phyloP scores from a whole-genome alignment of 768 basidiomycete species.

The Kwoniella europaea region DNA sequence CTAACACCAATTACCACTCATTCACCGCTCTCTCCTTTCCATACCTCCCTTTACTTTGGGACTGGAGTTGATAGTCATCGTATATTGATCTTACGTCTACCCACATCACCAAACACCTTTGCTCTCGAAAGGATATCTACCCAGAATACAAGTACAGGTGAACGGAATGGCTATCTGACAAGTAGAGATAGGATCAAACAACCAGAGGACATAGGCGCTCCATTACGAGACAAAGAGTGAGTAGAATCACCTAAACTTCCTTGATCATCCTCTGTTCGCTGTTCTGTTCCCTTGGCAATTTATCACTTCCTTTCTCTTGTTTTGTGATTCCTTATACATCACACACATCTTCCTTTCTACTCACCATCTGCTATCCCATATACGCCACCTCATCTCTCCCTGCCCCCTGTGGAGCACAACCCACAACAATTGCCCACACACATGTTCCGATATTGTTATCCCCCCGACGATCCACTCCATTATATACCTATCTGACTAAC shows the following conservation, averaged over 20 bases:
- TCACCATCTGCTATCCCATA: too few species aligned
- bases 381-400: not conserved
- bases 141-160: not conserved
- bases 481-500: not conserved
- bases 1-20: not conserved
- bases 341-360: not conserved
- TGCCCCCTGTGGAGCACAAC: not conserved
- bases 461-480: not conserved
- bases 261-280: not conserved
- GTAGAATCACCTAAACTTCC: not conserved
- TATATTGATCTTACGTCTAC: not conserved
- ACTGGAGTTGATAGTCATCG: too few species aligned
- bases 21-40: not conserved
- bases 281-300: not conserved
- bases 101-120: not conserved
- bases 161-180: constrained; percentile 5
- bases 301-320: not conserved
- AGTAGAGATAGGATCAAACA: not conserved
- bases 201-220: not conserved
- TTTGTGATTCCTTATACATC: not conserved
- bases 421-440: too few species aligned
- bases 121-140: not conserved
- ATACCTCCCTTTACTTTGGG: not conserved
- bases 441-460: not conserved
- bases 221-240: not conserved